Conservation (phyloP, 2,329 filamentous ascomycete genomes). For the Pleomassaria siparia region DNA sequence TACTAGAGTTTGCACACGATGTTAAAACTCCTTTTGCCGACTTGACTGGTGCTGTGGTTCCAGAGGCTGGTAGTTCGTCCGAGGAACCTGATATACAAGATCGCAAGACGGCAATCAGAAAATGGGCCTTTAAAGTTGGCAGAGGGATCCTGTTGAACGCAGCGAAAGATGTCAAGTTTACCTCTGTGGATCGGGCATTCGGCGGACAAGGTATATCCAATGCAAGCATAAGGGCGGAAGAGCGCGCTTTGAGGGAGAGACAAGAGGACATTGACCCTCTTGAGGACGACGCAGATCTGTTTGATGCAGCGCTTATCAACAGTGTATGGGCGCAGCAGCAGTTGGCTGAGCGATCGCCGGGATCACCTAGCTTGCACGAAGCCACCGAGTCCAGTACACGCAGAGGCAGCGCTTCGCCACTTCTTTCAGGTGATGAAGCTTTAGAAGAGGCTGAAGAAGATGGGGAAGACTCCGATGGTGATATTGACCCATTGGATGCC, state of each 20-base stretch:
- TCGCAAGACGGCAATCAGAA: slow-evolving; percentile 48
- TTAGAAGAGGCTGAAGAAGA: slow-evolving; percentile 33
- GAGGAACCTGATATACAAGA: slow-evolving; percentile 43
- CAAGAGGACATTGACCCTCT: slow-evolving; percentile 53
- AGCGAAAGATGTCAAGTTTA: slow-evolving; percentile 57
- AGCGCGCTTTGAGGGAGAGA: slow-evolving; percentile 38
- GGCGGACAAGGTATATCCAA: slow-evolving; percentile 57
- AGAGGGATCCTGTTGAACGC: slow-evolving; percentile 61
- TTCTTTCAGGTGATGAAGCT: slow-evolving; percentile 17
- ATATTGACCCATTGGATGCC: slow-evolving; percentile 28
- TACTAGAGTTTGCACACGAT: slow-evolving; percentile 58
- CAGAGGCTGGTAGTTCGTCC: slow-evolving; percentile 19
- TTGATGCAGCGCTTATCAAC: slow-evolving; percentile 29
- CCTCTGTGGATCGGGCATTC: slow-evolving; percentile 62
- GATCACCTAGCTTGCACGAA: slow-evolving; percentile 6
- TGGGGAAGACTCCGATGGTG: slow-evolving; percentile 36
- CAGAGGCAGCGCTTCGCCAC: background rate
- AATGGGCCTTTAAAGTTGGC: slow-evolving; percentile 63
- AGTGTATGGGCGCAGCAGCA: slow-evolving; percentile 15
- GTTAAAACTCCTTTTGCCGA: slow-evolving; percentile 57
- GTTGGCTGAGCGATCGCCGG: slow-evolving; percentile 11
- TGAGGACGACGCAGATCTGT: slow-evolving; percentile 45
- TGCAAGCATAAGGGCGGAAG: slow-evolving; percentile 43
- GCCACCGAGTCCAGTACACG: slow-evolving; percentile 2
- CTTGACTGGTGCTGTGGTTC: slow-evolving; percentile 45